phyloP scores from a whole-genome alignment of 2,329 filamentous ascomycete genomes.

The Myrmaecium sp. region DNA sequence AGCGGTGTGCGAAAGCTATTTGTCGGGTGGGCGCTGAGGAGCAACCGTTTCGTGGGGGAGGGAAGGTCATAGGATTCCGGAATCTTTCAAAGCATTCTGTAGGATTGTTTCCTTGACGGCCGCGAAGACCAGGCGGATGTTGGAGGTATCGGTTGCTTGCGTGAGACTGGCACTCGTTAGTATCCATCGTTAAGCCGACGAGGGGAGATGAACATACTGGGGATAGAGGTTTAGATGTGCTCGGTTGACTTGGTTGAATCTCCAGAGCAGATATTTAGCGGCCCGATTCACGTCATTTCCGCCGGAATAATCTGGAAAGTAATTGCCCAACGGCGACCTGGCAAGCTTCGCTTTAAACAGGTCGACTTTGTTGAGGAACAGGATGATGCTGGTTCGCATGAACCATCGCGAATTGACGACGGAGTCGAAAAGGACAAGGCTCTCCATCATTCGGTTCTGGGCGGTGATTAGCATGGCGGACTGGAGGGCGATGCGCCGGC shows the following conservation, averaged over 20 bases:
- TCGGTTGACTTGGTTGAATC: conserved; percentile 96
- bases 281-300: conserved; percentile 97
- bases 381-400: conserved; percentile 94
- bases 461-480: conserved; percentile 9
- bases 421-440: conserved; percentile 86
- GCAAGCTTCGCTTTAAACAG: conserved; percentile 90
- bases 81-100: conserved; percentile 95
- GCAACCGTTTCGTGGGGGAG: conserved; percentile 1
- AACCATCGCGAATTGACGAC: conserved; percentile 99
- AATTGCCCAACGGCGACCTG: conserved; percentile 78
- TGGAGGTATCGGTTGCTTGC: conserved; percentile 96
- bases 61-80: conserved; percentile 62
- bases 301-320: conserved; percentile 95
- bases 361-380: conserved; percentile 98
- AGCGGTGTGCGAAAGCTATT: conserved; percentile 2
- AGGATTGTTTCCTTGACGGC: conserved; percentile 98
- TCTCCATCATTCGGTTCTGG: conserved; percentile 99
- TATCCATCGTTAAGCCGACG: conserved; percentile 4
- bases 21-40: too few species aligned
- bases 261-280: conserved; percentile 93
- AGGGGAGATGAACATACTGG: conserved; percentile 50
- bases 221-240: conserved; percentile 94
- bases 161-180: conserved; percentile 53
- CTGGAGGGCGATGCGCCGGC: conserved; percentile 3
- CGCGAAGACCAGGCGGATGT: conserved; percentile 93